Conservation (phyloP, 2,329 filamentous ascomycete genomes). For the Endocalyx cinctus region DNA sequence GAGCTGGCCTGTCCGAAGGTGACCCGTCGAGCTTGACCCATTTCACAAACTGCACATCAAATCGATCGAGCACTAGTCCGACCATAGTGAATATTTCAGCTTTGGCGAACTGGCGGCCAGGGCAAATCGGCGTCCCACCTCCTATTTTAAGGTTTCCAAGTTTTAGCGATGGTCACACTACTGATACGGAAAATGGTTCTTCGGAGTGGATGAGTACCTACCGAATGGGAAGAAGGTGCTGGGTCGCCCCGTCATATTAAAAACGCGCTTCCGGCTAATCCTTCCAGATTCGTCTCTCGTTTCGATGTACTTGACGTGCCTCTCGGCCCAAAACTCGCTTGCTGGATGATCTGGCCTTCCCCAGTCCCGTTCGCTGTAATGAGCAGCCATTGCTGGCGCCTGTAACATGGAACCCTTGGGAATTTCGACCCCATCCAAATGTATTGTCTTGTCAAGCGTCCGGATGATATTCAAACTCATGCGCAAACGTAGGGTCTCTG, state of each 20-base stretch:
- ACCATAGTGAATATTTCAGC: constrained; percentile 31
- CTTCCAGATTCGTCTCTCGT: constrained; percentile 1
- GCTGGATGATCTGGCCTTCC: neutral
- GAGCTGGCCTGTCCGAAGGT: constrained; percentile 7
- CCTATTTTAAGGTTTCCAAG: constrained; percentile 12
- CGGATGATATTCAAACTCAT: neutral
- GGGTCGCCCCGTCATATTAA: neutral
- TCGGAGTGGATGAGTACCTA: too few relatives aligned
- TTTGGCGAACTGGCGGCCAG: constrained; percentile 36
- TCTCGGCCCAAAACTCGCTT: neutral
- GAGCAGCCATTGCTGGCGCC: neutral
- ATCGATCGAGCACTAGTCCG: constrained; percentile 24
- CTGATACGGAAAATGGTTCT: too few relatives aligned
- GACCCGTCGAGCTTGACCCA: constrained; percentile 10
- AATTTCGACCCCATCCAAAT: neutral
- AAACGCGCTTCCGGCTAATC: neutral
- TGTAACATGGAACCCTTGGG: neutral
- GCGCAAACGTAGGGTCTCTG: neutral
- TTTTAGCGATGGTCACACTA: neutral
- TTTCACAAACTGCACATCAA: constrained; percentile 27
- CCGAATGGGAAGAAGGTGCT: constrained; percentile 2
- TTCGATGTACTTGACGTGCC: neutral
- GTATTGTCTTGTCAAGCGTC: neutral
- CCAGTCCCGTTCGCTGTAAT: neutral
- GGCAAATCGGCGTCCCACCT: constrained; percentile 31